Base-by-base conservation (phyloP, 208 protist species). In the Trypanosomatidae sp. region DNA sequence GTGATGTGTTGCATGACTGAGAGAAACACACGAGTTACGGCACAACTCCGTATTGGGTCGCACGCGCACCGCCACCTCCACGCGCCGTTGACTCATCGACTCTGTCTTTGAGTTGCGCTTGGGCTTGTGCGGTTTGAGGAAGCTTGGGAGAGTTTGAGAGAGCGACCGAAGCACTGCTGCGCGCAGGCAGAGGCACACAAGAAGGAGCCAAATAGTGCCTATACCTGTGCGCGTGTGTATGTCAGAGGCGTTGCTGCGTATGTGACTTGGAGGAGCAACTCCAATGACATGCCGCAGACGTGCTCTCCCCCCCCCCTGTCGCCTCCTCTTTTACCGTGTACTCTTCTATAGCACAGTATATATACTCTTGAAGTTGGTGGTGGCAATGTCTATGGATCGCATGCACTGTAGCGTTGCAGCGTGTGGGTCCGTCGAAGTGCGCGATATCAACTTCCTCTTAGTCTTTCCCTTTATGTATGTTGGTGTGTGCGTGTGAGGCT, bases 31-130 rank as follows among this genome's bases (percentile, higher is more conserved):
- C 25, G 77, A 69, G 6, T 47, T 5, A 39, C 69, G 77, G 33
- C 68, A 43, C 22, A 25, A 36, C 4, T 67, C 67, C 1, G 80
- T 73, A 4, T 77, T 55, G 1, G 86, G 80, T 13, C 91, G 89
- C 4, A 92, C 80, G 25, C 91, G 89, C 56, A 94, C 84, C 8
- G 78, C 89, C 46, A 96, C 88, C 60, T 91, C 84, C 3, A 93
- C 88, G 17, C 89, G 75, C 0, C 89, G 89, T 49, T 79, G 68
- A 69, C 83, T 84, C 58, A 75, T 74, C 3, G 19, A 4, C 28
- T 6, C 22, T 4, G 25, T 52, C 2, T 6, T 39, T 10, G 15
- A 19, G 41, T n/a, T 17, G 3, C 46, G 15, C 6, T 36, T 68
- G 4, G 60, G 1, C 46, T 65, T 5, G 39, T 44, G 17, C 17